Evolutionary conservation across 352 stramenopile species (phyloP), one percentile per base, ranked within the genome.

Genomic region (Pythium sp.): DNA sequence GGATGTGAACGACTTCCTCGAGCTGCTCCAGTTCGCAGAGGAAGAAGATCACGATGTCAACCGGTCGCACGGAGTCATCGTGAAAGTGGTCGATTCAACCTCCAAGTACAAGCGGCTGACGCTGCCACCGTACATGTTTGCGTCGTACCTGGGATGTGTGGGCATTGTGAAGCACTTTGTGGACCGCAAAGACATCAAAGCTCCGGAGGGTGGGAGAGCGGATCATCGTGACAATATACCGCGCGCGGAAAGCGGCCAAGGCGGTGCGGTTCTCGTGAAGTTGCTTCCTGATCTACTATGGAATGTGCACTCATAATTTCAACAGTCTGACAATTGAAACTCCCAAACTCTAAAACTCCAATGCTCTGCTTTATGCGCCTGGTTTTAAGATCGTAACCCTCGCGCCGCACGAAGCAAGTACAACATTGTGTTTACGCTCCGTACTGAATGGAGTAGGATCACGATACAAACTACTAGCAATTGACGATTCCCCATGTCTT

Each of bases 101-200:
- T n/a, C 9, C 58, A 36, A 63, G 12, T 47, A 30, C 22, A 53
- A 36, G 18, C 36, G 26, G 12, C 20, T 63, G 58, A 15, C 14
- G 34, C 20, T 63, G 3, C 58, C 36, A 11, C 58, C 58, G 36
- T 22, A 63, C 22, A 24, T 63, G 34, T 54, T 53, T 34, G 58
- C 36, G 3, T 51, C 58, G 36, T 63, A 63, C 12, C n/a, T 63
- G 34, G 32, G 58, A 2, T 63, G 54, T 12, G n/a, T 36, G 7
- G 36, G 54, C 12, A 53, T 63, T 6, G 36, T 54, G 8, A 53
- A 30, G 15, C 24, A 63, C 18, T 22, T 54, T 3, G 6, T 8
- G 2, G 18, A 32, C 0, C 49, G 49, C n/a, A 6, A 30, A 9
- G 49, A 56, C 49, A 34, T 56, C 9, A 56, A 56, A 32, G 7